phyloP scores from a whole-genome alignment of 768 basidiomycete species.

The Tylopilus cervinicoccineus region DNA sequence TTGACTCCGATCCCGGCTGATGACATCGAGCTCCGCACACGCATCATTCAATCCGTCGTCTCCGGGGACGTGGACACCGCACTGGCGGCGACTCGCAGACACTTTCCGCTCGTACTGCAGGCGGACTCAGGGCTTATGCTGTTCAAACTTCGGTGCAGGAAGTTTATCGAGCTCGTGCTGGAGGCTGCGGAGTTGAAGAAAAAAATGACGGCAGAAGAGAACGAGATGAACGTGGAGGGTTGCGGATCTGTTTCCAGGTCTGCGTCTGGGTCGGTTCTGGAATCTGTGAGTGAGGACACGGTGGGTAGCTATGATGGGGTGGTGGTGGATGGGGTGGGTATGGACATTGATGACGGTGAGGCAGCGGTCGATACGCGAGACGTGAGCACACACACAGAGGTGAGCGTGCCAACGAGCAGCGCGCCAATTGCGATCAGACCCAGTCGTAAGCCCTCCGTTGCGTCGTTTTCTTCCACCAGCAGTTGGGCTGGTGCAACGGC shows the following conservation, averaged over 20 bases:
- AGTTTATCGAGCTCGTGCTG: constrained; percentile 79
- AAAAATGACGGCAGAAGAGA: constrained; percentile 45
- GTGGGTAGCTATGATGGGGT: constrained; percentile 37
- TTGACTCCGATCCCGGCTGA: constrained; percentile 31
- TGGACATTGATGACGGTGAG: constrained; percentile 47
- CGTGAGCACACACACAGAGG: constrained; percentile 8
- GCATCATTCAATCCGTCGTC: constrained; percentile 64
- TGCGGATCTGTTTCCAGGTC: constrained; percentile 25
- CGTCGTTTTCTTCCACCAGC: constrained; percentile 25
- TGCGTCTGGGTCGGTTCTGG: constrained; percentile 21
- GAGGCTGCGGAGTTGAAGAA: constrained; percentile 69
- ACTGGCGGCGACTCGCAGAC: constrained; percentile 47
- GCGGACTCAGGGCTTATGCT: constrained; percentile 65
- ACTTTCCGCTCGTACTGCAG: constrained; percentile 63
- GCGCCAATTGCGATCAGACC: constrained; percentile 30
- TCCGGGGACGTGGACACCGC: constrained; percentile 70
- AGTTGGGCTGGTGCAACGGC: constrained; percentile 24
- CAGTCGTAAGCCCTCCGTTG: constrained; percentile 27
- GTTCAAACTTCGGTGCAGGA: constrained; percentile 82
- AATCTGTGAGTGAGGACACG: constrained; percentile 33
- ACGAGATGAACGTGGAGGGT: constrained; percentile 28
- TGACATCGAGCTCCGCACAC: constrained; percentile 66
- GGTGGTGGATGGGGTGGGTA: constrained; percentile 47
- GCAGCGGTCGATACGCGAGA: constrained; percentile 30
- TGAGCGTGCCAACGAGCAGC: constrained; percentile 14